Percentiles rank a stretch among this genome's conserved stretches.
phyloP scores from a whole-genome alignment of 176 grass and related monocot genomes.

The Triticum monococcum region DNA sequence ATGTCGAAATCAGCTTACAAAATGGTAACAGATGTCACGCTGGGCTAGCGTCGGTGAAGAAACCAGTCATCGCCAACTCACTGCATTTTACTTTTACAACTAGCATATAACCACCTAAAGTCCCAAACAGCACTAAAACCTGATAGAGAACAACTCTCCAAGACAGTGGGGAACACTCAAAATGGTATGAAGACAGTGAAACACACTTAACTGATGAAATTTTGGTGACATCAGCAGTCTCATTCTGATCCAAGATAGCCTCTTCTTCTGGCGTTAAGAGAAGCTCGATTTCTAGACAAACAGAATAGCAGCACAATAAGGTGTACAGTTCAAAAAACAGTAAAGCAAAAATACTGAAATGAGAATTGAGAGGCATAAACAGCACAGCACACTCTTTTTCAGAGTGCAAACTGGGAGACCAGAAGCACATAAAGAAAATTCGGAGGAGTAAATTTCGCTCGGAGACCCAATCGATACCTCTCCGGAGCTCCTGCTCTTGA shows the following conservation, averaged over 20 bases:
- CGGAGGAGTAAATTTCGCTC: not conserved
- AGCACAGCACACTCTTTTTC: not conserved
- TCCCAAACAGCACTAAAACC: not conserved
- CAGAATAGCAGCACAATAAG: not conserved
- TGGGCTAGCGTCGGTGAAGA: not conserved
- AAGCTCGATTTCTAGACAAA: constrained; percentile 68
- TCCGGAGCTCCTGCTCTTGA: constrained; percentile 28
- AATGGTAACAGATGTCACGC: not conserved
- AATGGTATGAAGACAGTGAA: not conserved
- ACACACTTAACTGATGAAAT: constrained; percentile 75
- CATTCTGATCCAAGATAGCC: constrained; percentile 66
- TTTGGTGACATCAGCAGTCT: constrained; percentile 45
- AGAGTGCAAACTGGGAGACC: not conserved
- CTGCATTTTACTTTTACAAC: not conserved
- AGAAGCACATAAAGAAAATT: too few relatives aligned
- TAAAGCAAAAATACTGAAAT: not conserved
- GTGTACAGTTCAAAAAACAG: not conserved
- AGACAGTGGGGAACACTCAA: not conserved
- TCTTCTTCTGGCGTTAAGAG: constrained; percentile 83
- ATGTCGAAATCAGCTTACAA: not conserved
- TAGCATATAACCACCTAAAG: not conserved
- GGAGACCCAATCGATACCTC: not conserved
- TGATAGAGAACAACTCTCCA: not conserved
- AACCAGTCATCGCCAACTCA: not conserved
- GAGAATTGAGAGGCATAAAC: not conserved